These are phyloP conservation scores for Sphagnurus paluster DNA, from an alignment of 1,284 basidiomycete species.

Conservation along the genomic window DNA sequence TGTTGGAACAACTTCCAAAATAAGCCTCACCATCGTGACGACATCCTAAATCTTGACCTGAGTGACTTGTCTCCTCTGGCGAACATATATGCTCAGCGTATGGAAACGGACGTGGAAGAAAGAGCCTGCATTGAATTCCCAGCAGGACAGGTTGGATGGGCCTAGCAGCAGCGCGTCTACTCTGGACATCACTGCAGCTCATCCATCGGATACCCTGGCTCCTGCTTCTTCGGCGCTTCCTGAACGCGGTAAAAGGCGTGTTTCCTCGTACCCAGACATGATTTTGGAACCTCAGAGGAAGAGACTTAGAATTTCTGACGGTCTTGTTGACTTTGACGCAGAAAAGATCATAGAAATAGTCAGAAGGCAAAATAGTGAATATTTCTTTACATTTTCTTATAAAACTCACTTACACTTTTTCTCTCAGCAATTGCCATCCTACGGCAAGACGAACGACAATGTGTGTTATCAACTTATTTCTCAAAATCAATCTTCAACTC, in stretches of 20 bases:
- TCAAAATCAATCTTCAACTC: background rate
- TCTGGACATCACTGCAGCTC: slow-evolving; percentile 28
- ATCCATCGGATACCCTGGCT: slow-evolving; percentile 28
- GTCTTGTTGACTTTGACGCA: slow-evolving; percentile 29
- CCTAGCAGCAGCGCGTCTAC: slow-evolving; percentile 28
- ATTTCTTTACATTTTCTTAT: background rate
- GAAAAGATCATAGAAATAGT: slow-evolving; percentile 29
- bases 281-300: slow-evolving; percentile 24
- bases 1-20: background rate
- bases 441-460: slow-evolving; percentile 25
- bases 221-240: slow-evolving; percentile 19
- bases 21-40: no score
- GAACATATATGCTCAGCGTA: slow-evolving; percentile 47
- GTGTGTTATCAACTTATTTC: slow-evolving; percentile 18
- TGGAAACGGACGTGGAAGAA: slow-evolving; percentile 54
- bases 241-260: slow-evolving; percentile 11
- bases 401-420: slow-evolving; percentile 3
- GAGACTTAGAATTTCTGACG: slow-evolving; percentile 24
- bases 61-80: no score
- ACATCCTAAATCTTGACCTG: no score
- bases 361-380: slow-evolving; percentile 34
- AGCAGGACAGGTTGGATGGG: slow-evolving; percentile 32
- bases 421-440: slow-evolving; percentile 33
- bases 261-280: slow-evolving; percentile 6
- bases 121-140: slow-evolving; percentile 24